Percentiles rank a stretch among this genome's conserved stretches.
Conservation (phyloP, 306 rosid species). For the Cajanus cajan region DNA sequence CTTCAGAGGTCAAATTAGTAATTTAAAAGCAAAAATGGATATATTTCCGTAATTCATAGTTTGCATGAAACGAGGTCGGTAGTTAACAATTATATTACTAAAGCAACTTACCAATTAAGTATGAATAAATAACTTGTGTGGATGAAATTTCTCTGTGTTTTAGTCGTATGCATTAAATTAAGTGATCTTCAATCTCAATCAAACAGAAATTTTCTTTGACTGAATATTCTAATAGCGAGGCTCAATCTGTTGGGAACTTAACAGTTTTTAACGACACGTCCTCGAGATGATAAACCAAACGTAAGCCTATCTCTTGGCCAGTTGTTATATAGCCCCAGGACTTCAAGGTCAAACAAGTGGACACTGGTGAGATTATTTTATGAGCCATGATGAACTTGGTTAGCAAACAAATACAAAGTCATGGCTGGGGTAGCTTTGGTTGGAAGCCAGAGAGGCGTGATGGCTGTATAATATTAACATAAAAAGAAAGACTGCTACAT, state of each 20-base stretch:
- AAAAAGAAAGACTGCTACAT: not conserved
- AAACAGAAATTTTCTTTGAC: not conserved
- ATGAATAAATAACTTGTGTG: slow-evolving; percentile 28
- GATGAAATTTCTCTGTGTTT: slow-evolving; percentile 29
- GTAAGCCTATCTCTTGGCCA: slow-evolving; percentile 31
- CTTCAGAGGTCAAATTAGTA: slow-evolving; percentile 21
- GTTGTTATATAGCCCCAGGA: slow-evolving; percentile 16
- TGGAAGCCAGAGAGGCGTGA: not conserved
- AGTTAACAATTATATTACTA: slow-evolving; percentile 17
- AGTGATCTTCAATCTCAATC: slow-evolving; percentile 16
- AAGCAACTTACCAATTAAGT: slow-evolving; percentile 4
- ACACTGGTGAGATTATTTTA: slow-evolving; percentile 24
- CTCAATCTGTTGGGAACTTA: not conserved
- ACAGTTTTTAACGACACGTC: not conserved
- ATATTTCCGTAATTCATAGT: slow-evolving; percentile 10
- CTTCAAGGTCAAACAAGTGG: slow-evolving; percentile 35
- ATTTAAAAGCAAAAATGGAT: slow-evolving; percentile 25
- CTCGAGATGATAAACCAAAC: slow-evolving; percentile 17
- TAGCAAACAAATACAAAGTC: not conserved
- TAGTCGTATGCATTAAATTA: slow-evolving; percentile 34
- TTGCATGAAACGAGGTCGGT: slow-evolving; percentile 36
- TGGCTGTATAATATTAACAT: not conserved
- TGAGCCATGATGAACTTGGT: not conserved
- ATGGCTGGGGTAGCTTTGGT: slow-evolving; percentile 12
- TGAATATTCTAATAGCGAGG: not conserved